Percentiles rank a stretch among this genome's conserved stretches.
These are phyloP conservation scores for Leishmania tropica DNA, from an alignment of 208 protist genomes.

Conservation along the genomic window DNA sequence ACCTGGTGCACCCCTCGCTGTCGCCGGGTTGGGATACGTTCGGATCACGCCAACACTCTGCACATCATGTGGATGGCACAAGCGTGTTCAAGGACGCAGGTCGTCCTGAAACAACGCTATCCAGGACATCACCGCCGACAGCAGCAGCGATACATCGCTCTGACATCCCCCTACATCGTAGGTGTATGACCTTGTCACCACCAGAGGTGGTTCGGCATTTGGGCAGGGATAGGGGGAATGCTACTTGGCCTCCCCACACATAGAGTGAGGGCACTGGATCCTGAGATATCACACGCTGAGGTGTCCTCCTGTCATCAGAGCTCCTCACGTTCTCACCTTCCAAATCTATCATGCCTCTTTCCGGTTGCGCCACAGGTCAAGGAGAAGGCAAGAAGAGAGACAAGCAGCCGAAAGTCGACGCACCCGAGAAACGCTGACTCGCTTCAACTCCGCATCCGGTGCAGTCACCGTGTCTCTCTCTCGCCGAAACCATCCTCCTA, in stretches of 20 bases:
- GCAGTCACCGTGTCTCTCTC: slow-evolving; percentile 19
- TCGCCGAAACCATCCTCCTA: slow-evolving; percentile 43
- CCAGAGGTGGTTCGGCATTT: not conserved
- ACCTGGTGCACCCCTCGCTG: not conserved
- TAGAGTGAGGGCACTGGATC: not conserved
- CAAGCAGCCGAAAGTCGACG: not conserved
- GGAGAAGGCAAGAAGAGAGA: not conserved
- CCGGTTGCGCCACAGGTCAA: not conserved
- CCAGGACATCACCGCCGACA: not conserved
- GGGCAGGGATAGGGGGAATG: not conserved
- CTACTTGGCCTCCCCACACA: not conserved
- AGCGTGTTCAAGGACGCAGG: not conserved
- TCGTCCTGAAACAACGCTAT: not conserved
- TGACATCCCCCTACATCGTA: not conserved
- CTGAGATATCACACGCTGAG: not conserved
- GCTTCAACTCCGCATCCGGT: slow-evolving; percentile 1
- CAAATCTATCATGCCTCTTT: not conserved
- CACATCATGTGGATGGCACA: not conserved
- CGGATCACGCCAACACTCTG: not conserved
- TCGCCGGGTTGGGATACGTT: too few species aligned
- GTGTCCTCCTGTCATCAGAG: not conserved
- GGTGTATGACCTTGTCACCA: not conserved
- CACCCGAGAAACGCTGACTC: not conserved
- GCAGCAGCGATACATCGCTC: not conserved
- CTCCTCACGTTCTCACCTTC: not conserved